A percentile compares a stretch with the other conserved stretches of the same genome.
phyloP scores from a whole-genome alignment of 2,329 filamentous ascomycete species.

The Leptographium wingfieldii region DNA sequence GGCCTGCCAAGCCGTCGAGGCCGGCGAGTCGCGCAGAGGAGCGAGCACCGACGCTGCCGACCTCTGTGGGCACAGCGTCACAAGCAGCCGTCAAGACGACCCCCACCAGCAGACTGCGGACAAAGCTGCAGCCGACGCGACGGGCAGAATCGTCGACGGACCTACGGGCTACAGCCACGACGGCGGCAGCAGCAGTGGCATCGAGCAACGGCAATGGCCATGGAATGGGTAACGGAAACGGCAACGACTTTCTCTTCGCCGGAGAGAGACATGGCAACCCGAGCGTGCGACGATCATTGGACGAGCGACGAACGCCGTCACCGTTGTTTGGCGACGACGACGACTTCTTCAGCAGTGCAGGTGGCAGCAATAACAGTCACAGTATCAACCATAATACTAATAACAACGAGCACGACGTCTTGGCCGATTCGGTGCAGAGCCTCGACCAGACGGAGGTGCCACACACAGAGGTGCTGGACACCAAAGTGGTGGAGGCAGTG shows the following conservation, averaged over 20 bases:
- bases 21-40: not conserved
- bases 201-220: not conserved
- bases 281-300: conserved; percentile 51
- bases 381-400: not conserved
- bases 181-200: conserved; percentile 26
- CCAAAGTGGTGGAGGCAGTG: conserved; percentile 78
- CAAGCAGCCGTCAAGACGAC: not conserved
- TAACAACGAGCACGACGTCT: conserved; percentile 49
- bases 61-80: not conserved
- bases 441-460: conserved; percentile 41
- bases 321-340: conserved; percentile 80
- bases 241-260: not conserved
- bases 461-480: conserved; percentile 40
- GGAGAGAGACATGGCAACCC: not conserved
- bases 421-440: conserved; percentile 62
- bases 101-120: not conserved
- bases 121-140: conserved; percentile 15
- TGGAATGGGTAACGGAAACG: conserved; percentile 15
- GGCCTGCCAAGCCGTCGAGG: not conserved
- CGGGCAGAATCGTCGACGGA: conserved; percentile 37
- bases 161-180: conserved; percentile 25
- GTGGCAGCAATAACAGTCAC: not conserved
- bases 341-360: conserved; percentile 26
- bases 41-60: not conserved
- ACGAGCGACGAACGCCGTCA: conserved; percentile 35